These are phyloP conservation scores for Pharnaceum exiguum DNA, from an alignment of 148 eudicot genomes.

Conservation along the genomic window DNA sequence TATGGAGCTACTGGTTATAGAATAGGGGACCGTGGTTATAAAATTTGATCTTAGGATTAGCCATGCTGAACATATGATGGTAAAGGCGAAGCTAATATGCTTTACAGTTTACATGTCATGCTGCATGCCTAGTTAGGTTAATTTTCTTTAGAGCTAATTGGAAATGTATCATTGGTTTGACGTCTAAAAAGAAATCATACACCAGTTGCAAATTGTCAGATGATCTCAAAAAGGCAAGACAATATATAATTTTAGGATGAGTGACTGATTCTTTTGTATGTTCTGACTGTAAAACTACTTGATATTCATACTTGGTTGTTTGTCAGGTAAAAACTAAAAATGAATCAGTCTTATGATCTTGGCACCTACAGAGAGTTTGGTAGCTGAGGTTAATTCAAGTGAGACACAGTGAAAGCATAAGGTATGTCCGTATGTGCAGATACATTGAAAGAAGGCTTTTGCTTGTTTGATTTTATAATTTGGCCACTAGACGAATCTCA, in stretches of 20 bases:
- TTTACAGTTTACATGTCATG: conserved; percentile 29
- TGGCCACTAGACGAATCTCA: no score
- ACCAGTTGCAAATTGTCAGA: no score
- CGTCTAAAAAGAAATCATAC: conserved; percentile 1
- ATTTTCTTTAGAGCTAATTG: neutral
- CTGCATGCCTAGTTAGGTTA: conserved; percentile 14
- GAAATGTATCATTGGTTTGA: conserved; percentile 2
- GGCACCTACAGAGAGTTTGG: no score
- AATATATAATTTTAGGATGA: no score
- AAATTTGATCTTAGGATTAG: conserved; percentile 14
- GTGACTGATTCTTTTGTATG: no score
- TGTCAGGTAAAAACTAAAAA: no score
- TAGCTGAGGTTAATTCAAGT: no score
- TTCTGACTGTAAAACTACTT: no score
- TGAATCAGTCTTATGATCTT: no score
- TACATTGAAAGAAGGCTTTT: conserved; percentile 7
- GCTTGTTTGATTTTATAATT: neutral
- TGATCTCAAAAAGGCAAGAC: no score
- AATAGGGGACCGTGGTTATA: conserved; percentile 24
- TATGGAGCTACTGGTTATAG: conserved; percentile 19
- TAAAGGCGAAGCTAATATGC: conserved; percentile 18
- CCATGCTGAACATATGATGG: conserved; percentile 27
- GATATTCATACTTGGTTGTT: no score
- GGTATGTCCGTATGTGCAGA: conserved; percentile 13
- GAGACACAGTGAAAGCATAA: no score